Evolutionary conservation across 345 rosid species (phyloP).

Genomic region (Salix udensis): DNA sequence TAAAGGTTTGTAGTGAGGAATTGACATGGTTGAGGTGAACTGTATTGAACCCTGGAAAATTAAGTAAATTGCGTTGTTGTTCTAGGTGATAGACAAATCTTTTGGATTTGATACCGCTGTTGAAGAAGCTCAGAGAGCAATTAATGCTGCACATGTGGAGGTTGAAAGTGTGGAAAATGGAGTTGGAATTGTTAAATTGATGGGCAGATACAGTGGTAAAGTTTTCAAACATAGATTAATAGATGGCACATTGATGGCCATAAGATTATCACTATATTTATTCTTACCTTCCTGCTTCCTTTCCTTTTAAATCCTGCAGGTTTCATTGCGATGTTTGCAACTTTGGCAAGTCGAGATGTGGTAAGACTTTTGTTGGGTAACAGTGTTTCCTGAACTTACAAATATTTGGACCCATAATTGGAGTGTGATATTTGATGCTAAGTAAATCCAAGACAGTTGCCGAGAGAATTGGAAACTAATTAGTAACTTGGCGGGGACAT

Average conservation of each 20-base stretch:
- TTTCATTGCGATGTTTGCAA: slow-evolving; percentile 88
- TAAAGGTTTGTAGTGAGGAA: background rate
- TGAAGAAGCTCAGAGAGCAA: slow-evolving; percentile 97
- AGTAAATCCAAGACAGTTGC: background rate
- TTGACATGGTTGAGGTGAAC: background rate
- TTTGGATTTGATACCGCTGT: slow-evolving; percentile 98
- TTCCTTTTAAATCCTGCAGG: slow-evolving; percentile 45
- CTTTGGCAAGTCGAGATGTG: slow-evolving; percentile 95
- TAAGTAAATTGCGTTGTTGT: background rate
- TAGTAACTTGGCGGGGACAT: background rate
- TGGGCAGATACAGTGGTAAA: slow-evolving; percentile 98
- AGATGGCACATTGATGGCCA: background rate
- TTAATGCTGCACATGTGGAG: slow-evolving; percentile 95
- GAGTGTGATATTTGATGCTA: background rate
- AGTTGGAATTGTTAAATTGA: slow-evolving; percentile 85
- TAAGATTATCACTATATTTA: background rate
- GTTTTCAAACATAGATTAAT: slow-evolving; percentile 11
- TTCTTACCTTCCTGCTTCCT: slow-evolving; percentile 1
- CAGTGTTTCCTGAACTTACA: background rate
- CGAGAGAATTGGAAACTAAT: background rate
- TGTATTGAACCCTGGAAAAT: background rate
- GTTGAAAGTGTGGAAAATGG: slow-evolving; percentile 97
- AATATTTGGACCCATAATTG: background rate
- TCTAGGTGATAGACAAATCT: slow-evolving; percentile 88
- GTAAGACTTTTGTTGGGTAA: slow-evolving; percentile 34